Evolutionary conservation across 2,329 filamentous ascomycete species (phyloP).

Genomic region (Chrysosporium queenslandicum): DNA sequence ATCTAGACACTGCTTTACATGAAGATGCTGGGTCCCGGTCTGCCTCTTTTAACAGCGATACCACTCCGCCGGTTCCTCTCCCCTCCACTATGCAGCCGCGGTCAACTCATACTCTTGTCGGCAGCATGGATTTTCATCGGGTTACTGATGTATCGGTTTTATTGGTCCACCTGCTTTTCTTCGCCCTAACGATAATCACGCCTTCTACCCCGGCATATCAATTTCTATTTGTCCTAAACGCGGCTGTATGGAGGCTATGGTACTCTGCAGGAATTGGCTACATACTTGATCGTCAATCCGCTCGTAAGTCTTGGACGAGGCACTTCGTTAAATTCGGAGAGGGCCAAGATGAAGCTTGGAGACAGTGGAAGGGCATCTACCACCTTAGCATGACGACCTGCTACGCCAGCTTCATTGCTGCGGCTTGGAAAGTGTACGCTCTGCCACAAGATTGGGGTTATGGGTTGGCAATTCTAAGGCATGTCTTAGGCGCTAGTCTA

Average conservation of each 20-base stretch:
- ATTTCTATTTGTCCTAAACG: conserved; percentile 69
- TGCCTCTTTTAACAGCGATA: conserved; percentile 29
- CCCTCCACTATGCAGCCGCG: conserved; percentile 47
- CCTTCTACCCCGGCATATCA: conserved; percentile 68
- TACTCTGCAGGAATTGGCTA: conserved; percentile 80
- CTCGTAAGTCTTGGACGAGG: conserved; percentile 86
- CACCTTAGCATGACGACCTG: conserved; percentile 87
- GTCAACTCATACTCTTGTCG: conserved; percentile 73
- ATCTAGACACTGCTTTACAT: conserved; percentile 22
- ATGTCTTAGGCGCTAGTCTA: conserved; percentile 70
- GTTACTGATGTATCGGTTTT: conserved; percentile 74
- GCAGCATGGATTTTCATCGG: conserved; percentile 83
- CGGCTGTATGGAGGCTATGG: conserved; percentile 77
- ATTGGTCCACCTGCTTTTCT: conserved; percentile 65
- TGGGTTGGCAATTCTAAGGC: conserved; percentile 73
- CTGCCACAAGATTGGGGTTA: conserved; percentile 79
- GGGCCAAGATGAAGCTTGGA: conserved; percentile 81
- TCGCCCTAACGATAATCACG: conserved; percentile 61
- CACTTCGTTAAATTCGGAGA: conserved; percentile 98
- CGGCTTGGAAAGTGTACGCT: conserved; percentile 92
- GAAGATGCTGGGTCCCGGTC: conserved; percentile 25
- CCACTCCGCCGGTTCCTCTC: conserved; percentile 31
- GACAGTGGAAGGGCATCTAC: conserved; percentile 94
- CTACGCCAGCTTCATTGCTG: conserved; percentile 77
- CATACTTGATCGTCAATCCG: conserved; percentile 75